phyloP scores from a whole-genome alignment of 495 filamentous ascomycete genomes.

The Penicillium salamii region DNA sequence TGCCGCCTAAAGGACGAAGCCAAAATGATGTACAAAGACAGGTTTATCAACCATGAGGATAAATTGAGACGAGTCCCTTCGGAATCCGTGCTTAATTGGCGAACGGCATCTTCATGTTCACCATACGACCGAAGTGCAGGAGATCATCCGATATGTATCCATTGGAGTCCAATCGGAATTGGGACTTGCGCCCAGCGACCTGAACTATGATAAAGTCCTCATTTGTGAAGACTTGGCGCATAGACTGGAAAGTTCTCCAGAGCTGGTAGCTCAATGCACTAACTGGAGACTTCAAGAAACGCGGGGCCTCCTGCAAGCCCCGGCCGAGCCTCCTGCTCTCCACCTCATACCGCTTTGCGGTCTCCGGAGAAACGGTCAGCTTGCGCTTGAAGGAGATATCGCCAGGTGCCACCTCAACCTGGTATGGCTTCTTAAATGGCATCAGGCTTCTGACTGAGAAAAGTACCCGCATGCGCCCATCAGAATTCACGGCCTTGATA shows the following conservation, averaged over 20 bases:
- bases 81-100: not conserved
- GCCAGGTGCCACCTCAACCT: slow-evolving; percentile 28
- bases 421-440: slow-evolving; percentile 40
- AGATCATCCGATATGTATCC: slow-evolving; percentile 40
- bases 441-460: slow-evolving; percentile 40
- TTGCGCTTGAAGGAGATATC: slow-evolving; percentile 19
- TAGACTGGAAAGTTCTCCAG: slow-evolving; percentile 35
- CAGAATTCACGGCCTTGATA: slow-evolving; percentile 33
- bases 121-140: slow-evolving; percentile 31
- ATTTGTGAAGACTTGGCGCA: slow-evolving; percentile 43
- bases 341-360: slow-evolving; percentile 18
- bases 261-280: slow-evolving; percentile 31
- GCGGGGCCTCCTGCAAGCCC: slow-evolving; percentile 14
- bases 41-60: not conserved
- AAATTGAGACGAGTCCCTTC: not conserved
- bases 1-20: not conserved
- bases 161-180: slow-evolving; percentile 39
- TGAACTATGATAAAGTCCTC: slow-evolving; percentile 48
- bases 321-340: slow-evolving; percentile 18
- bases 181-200: slow-evolving; percentile 38
- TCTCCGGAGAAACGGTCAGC: slow-evolving; percentile 28
- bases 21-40: slow-evolving; percentile 5
- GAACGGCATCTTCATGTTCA: slow-evolving; percentile 12
- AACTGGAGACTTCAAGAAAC: slow-evolving; percentile 37
- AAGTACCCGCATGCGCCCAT: slow-evolving; percentile 30